Conservation (phyloP, 2,329 filamentous ascomycete species). For the Pestalotiopsis sp. region DNA sequence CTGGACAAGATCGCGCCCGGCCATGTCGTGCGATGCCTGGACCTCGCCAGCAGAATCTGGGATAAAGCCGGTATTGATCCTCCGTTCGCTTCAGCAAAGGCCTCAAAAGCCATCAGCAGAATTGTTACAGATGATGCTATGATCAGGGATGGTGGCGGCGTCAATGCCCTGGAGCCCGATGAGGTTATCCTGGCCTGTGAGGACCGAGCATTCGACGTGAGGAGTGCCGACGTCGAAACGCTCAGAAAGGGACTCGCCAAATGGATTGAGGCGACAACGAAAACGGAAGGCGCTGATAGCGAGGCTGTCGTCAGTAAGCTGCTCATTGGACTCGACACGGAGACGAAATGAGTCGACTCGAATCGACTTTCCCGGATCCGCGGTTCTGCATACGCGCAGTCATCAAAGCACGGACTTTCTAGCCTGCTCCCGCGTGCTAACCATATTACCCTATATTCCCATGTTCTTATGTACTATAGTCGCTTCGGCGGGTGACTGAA, state of each 20-base stretch:
- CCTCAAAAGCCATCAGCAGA: constrained; percentile 56
- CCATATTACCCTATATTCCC: not conserved
- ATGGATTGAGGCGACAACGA: constrained; percentile 49
- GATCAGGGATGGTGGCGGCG: constrained; percentile 65
- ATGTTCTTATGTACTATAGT: not conserved
- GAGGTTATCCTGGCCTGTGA: constrained; percentile 73
- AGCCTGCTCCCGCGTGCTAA: not conserved
- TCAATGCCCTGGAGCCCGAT: constrained; percentile 55
- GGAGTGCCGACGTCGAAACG: constrained; percentile 58
- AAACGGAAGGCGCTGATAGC: constrained; percentile 36
- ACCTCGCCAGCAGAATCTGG: constrained; percentile 49
- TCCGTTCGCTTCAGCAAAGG: constrained; percentile 58
- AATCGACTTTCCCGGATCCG: not conserved
- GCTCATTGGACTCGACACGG: constrained; percentile 10
- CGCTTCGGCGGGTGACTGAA: not conserved
- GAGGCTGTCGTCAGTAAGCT: constrained; percentile 28
- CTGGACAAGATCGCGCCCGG: constrained; percentile 13
- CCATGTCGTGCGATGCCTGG: constrained; percentile 27
- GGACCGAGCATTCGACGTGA: constrained; percentile 65
- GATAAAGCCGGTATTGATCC: constrained; percentile 51
- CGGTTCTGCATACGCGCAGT: not conserved
- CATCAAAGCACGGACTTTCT: not conserved
- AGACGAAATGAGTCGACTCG: not conserved
- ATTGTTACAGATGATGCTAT: constrained; percentile 72
- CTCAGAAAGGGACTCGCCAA: constrained; percentile 47